Evolutionary conservation across 805 yeast species (phyloP).

Genomic region (Cyberlindnera mrakii): DNA sequence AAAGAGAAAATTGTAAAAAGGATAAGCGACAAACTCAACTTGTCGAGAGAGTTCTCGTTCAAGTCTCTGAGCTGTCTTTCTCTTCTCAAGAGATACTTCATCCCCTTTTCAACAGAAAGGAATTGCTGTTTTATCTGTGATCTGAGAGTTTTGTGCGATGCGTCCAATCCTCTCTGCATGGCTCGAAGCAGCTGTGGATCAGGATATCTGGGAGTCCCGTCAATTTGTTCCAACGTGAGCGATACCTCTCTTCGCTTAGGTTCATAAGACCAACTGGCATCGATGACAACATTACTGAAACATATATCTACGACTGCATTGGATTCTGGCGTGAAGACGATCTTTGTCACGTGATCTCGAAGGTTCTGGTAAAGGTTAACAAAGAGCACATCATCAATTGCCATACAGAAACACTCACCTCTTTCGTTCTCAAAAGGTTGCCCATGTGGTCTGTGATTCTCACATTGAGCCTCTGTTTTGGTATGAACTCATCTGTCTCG

Average conservation of each 20-base stretch:
- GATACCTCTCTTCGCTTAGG: conserved; percentile 11
- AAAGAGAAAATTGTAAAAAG: conserved; percentile 9
- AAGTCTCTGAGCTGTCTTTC: conserved; percentile 15
- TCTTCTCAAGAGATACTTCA: conserved; percentile 1
- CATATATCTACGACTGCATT: conserved; percentile 21
- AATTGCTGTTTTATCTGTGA: neutral
- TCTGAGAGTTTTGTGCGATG: neutral
- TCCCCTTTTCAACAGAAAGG: neutral
- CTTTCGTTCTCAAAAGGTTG: conserved; percentile 3
- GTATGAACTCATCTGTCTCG: conserved; percentile 5
- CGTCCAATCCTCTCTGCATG: neutral
- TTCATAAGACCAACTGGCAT: conserved; percentile 29
- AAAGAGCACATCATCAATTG: too few species aligned
- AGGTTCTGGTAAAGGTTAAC: conserved; percentile 2
- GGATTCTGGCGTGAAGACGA: conserved; percentile 11
- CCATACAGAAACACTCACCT: conserved; percentile 4
- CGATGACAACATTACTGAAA: conserved; percentile 25
- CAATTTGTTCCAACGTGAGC: conserved; percentile 2
- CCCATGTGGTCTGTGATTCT: conserved; percentile 9
- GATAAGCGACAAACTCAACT: conserved; percentile 6
- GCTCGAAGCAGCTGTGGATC: neutral
- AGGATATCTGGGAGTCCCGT: neutral
- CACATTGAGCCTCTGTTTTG: conserved; percentile 7
- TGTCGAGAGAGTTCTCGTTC: conserved; percentile 15
- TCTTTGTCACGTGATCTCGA: conserved; percentile 2